phyloP scores from a whole-genome alignment of 345 rosid species.

The Salix viminalis region DNA sequence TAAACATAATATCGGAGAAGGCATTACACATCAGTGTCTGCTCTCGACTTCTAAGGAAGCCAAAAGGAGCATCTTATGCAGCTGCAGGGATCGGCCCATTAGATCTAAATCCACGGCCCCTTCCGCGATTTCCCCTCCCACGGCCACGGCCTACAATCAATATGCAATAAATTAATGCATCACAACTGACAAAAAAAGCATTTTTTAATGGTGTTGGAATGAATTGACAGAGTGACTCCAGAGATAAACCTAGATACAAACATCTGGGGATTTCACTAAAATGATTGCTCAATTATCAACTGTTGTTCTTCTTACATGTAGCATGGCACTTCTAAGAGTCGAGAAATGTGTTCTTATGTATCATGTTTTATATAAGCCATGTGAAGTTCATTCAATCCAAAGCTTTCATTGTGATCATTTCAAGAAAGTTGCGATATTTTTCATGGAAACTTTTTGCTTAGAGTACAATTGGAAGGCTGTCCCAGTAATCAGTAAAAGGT shows the following conservation, averaged over 20 bases:
- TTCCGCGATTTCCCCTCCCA: conserved; percentile 50
- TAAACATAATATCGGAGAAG: conserved; percentile 26
- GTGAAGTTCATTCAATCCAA: neutral
- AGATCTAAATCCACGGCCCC: conserved; percentile 60
- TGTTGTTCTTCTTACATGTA: no score
- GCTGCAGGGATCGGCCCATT: conserved; percentile 55
- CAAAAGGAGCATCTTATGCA: conserved; percentile 32
- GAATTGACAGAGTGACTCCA: neutral
- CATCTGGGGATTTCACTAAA: neutral
- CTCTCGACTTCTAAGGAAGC: conserved; percentile 2
- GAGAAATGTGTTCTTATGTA: neutral
- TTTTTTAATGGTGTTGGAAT: neutral
- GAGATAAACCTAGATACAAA: neutral
- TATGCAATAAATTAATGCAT: neutral
- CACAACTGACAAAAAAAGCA: neutral
- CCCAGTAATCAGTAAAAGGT: neutral
- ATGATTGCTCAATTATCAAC: no score
- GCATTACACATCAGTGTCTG: neutral
- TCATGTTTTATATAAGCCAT: neutral
- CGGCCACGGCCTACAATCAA: conserved; percentile 21
- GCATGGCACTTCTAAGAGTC: neutral
- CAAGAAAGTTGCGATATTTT: neutral
- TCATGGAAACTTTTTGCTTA: neutral
- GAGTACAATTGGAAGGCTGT: neutral
- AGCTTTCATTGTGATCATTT: neutral